Base-by-base conservation (phyloP, 164 flowering plant genomes). In the Piper betle region DNA sequence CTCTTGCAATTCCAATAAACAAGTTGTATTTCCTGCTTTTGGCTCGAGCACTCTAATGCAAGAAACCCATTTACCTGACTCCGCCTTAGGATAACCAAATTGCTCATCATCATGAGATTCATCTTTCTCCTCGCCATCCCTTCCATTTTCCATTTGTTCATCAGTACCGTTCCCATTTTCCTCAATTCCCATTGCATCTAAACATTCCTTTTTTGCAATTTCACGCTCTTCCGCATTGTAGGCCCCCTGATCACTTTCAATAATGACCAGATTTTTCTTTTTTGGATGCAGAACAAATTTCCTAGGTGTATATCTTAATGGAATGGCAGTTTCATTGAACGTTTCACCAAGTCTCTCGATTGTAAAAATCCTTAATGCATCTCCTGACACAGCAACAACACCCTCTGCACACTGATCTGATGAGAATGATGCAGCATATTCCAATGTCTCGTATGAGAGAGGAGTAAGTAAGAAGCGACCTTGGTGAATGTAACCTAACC, bases 401-500 rank as follows among this genome's bases (percentile, higher is more conserved):
- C 99, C 99, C 78, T 94, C 97, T 5, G 88, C 84, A 81, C 99
- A 94, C 75, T 94, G 99, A 74, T 94, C 99, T 55, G 99, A 91
- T 60, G 97, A 82, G 73, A 94, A 94, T 0, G 99, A 91, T 5
- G 97, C 97, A 37, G 99, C 97, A 74, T 76, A 94, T 72, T 94
- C 99, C 57, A 94, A 93, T 33, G 91, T 82, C 74, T 88, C 97
- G 66, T 91, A 94, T 2, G 97, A 91, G 33, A 94, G 87, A 25
- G 97, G 99, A 5, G 99, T 94, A 60, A 94, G 69, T 60, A 86
- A 79, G 64, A 94, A 91, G 72, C 88, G 99, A 4, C 97, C 99
- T 68, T 86, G 96, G 76, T 86, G 96, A 71, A 94, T 88, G 69
- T 94, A 91, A 50, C 97, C 97, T 60, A 91, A 86, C 97, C 97